A percentile compares a stretch with the other conserved stretches of the same genome.
Evolutionary conservation across 2,329 filamentous ascomycete species (phyloP).

Genomic region (Aspergillus flavus): DNA sequence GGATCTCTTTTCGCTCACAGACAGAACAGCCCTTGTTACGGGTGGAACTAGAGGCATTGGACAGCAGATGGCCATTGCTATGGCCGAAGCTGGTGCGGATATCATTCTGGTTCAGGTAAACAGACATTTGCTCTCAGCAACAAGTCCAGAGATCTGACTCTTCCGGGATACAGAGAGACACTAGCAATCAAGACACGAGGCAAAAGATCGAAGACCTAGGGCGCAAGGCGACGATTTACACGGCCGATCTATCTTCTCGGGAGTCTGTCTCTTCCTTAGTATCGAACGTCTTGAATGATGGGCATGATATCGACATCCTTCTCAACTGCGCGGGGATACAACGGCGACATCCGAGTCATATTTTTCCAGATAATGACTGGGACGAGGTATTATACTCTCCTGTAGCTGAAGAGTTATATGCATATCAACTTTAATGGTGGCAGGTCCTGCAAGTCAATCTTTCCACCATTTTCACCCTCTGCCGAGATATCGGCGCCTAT

Average conservation of each 20-base stretch:
- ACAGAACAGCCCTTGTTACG: constrained; percentile 38
- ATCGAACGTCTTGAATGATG: constrained; percentile 31
- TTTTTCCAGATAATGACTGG: constrained; percentile 74
- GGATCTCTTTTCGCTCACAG: constrained; percentile 26
- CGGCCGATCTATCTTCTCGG: constrained; percentile 38
- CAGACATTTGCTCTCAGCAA: not conserved
- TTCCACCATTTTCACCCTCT: constrained; percentile 69
- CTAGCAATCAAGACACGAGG: constrained; percentile 23
- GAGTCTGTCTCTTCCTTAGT: constrained; percentile 33
- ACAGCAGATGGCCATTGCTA: constrained; percentile 37
- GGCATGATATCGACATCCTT: constrained; percentile 69
- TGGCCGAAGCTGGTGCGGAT: constrained; percentile 41
- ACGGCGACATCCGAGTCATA: constrained; percentile 68
- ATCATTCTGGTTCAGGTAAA: constrained; percentile 30
- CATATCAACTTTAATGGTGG: not conserved
- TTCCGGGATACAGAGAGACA: constrained; percentile 14
- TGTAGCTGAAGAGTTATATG: not conserved
- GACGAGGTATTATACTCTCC: constrained; percentile 51
- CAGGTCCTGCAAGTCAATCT: constrained; percentile 82
- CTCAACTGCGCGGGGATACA: constrained; percentile 85
- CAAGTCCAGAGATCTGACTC: not conserved
- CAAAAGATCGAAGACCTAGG: constrained; percentile 31
- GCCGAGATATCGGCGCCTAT: constrained; percentile 26
- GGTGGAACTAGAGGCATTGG: constrained; percentile 43
- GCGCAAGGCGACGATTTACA: constrained; percentile 37